Percentiles rank a stretch among this genome's conserved stretches.
Conservation (phyloP, 2,329 filamentous ascomycete species). For the Pseudodiploospora longispora region DNA sequence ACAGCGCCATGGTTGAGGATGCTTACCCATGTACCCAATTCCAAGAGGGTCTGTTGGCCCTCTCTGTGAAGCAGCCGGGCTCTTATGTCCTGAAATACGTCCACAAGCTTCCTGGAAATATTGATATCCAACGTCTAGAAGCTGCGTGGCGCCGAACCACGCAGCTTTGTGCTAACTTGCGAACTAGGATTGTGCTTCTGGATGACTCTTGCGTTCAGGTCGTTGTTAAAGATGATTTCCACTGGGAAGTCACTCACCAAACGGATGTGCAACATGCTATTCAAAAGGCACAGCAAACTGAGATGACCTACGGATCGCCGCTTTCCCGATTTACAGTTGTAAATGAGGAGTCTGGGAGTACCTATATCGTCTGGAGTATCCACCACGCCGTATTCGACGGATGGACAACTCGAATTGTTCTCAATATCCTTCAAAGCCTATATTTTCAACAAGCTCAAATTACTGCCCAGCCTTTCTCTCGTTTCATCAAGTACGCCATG, state of each 20-base stretch:
- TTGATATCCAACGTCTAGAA: slow-evolving; percentile 14
- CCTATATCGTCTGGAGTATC: background rate
- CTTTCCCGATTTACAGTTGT: background rate
- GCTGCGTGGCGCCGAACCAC: slow-evolving; percentile 16
- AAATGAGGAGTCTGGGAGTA: background rate
- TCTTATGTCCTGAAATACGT: slow-evolving; percentile 12
- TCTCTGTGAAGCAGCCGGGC: slow-evolving; percentile 14
- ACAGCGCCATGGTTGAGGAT: slow-evolving; percentile 18
- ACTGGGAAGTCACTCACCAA: background rate
- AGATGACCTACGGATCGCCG: no score
- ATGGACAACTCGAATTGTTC: background rate
- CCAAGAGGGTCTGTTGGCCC: slow-evolving; percentile 29
- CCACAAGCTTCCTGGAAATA: slow-evolving; percentile 3
- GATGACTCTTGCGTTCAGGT: background rate
- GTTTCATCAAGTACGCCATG: slow-evolving; percentile 6
- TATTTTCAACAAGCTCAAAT: background rate
- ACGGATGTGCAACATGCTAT: no score
- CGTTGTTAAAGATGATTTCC: background rate
- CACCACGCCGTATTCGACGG: slow-evolving; percentile 6
- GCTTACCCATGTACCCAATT: slow-evolving; percentile 29
- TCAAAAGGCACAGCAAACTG: no score
- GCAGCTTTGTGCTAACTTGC: background rate
- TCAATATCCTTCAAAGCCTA: background rate
- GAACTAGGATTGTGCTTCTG: slow-evolving; percentile 3
- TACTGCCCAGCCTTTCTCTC: background rate